Evolutionary conservation across 805 yeast genomes (phyloP), one percentile per base, ranked within the genome.

Genomic region (Wilhelminamyces savonicus): DNA sequence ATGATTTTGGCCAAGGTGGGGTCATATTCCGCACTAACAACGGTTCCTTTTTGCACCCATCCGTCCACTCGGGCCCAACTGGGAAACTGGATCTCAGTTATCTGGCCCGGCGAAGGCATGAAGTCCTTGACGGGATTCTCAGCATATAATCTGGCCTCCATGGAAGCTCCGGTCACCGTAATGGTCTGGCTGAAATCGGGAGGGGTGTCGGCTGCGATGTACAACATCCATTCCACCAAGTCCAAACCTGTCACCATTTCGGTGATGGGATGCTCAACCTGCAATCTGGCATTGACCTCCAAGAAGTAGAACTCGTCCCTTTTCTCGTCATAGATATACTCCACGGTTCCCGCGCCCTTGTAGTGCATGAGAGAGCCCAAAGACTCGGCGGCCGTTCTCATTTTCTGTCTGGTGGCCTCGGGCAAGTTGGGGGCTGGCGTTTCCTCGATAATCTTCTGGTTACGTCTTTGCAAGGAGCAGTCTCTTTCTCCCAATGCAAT

Each of bases 261-360:
- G 17, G 98, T 90, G 47, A 92, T 81, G 23, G 97, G 97, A 57
- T 90, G 98, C 65, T 90, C 98, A 27, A 90, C 98, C 59, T 90
- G 98, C 45, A 90, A 72, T 53, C 98, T 78, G 9, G 98, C 94
- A 54, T 90, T 90, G 41, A 90, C 97, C 57, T 90, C 98, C 50
- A 90, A 67, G 63, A 90, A 90, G 66, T 90, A 90, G 56, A 90
- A 92, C 52, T 81, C 92, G 52, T 88, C 90, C 44, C 94, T 67
- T 32, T 58, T 69, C 48, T 82, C 81, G 52, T 92, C 97, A 51
- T 84, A 90, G 47, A 90, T 88, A 54, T 79, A 90, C 61, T 90
- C 98, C 46, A 92, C 95, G 5, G 98, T 90, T 56, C 97, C 98
- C 23, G 97, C 98, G 61, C 95, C 78, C 60, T 85, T 87, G 64